Base-by-base conservation (phyloP, 192 early-diverging fungal species). In the Jimgerdemannia lactiflua region DNA sequence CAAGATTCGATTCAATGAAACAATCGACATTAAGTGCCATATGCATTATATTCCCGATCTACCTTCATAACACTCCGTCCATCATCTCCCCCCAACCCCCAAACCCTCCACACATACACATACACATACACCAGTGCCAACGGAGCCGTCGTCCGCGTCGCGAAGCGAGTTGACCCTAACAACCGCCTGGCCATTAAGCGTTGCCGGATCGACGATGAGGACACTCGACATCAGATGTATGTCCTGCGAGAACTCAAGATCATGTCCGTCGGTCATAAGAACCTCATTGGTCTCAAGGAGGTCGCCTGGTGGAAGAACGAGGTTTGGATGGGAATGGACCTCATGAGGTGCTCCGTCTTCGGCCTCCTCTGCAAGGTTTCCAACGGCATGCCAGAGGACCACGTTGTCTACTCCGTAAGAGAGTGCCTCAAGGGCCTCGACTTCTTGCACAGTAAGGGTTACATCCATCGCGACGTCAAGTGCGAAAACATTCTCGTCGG, bases 241-340 rank as follows among this genome's bases (percentile, higher is more conserved):
- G 72, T 83, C 71, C 59, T 83, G 39, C 72, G 81, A 39, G 81
- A 83, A 54, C 64, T 83, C 19, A 71, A 75, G 41, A 83, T 83
- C 6, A 83, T 83, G 81, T 72, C 77, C 9, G 70, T 43, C 40
- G 75, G 75, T 0, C 77, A 83, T 70, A 41, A 29, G 7, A 83
- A 83, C 64, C 54, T 83, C 2, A 83, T 83, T 59, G 76, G 70
- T 40, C 69, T 83, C 3, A 64, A 72, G 43, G 81, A 83, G 66
- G 75, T 73, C 18, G 65, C 78, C 14, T 43, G 78, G 11, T 79
- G 65, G 40, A 73, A 70, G 20, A 74, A 71, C 17, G 77, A 77
- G 59, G 67, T 83, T 4, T 83, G 81, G 81, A 83, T 83, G 29
- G 75, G 77, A 7, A 83, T 83, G 81, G 81, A 83, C 74, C 67